Conservation (phyloP, 176 grass and related monocot species). For the Triticum monococcum region DNA sequence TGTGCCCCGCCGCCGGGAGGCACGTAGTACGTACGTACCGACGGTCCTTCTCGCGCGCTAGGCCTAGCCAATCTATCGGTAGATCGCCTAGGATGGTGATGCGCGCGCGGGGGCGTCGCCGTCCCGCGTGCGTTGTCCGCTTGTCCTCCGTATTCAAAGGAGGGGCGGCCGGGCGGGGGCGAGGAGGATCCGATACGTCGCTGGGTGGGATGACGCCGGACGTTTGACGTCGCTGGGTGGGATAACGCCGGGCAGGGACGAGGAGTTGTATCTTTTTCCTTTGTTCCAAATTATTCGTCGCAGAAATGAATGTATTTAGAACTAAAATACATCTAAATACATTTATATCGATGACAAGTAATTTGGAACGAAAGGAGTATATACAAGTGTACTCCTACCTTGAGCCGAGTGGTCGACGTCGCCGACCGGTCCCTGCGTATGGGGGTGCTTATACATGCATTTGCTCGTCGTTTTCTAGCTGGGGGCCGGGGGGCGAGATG, state of each 20-base stretch:
- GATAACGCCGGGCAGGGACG: neutral
- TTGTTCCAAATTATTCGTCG: too few species aligned
- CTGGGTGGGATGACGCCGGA: neutral
- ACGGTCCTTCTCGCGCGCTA: neutral
- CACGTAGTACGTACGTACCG: neutral
- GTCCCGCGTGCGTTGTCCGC: slow-evolving; percentile 18
- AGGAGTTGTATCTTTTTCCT: too few species aligned
- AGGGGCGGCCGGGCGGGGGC: neutral
- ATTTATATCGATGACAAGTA: neutral
- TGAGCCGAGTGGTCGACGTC: too few species aligned
- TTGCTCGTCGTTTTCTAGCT: neutral
- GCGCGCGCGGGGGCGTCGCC: neutral
- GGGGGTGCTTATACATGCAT: too few species aligned
- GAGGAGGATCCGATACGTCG: slow-evolving; percentile 5
- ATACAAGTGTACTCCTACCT: neutral
- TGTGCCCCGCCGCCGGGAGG: neutral
- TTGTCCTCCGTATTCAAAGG: neutral
- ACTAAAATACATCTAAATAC: too few species aligned
- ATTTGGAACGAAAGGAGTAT: too few species aligned
- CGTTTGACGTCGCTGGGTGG: neutral
- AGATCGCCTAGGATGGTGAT: neutral
- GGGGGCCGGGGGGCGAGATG: neutral
- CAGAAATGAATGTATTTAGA: too few species aligned
- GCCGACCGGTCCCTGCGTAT: neutral
- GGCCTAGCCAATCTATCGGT: neutral